Evolutionary conservation across 2,329 filamentous ascomycete genomes (phyloP).

Genomic region (Cordyceps javanica): DNA sequence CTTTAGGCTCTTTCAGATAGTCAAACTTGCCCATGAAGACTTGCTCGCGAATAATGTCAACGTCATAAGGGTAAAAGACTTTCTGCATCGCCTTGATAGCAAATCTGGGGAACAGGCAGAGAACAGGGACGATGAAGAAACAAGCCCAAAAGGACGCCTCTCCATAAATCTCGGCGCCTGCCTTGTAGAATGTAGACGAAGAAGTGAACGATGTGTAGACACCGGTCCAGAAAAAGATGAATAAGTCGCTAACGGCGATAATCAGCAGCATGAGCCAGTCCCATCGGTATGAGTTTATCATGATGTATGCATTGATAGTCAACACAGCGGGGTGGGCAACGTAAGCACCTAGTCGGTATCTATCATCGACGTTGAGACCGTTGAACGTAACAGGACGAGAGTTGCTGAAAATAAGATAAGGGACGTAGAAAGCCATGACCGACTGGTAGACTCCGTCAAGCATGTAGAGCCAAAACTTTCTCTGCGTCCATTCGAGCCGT

Average conservation of each 20-base stretch:
- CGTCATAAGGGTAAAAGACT: constrained; percentile 85
- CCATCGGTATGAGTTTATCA: constrained; percentile 97
- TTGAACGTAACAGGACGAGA: constrained; percentile 64
- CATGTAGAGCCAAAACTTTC: constrained; percentile 98
- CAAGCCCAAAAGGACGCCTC: constrained; percentile 83
- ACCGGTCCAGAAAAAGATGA: constrained; percentile 95
- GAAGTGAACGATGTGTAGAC: constrained; percentile 59
- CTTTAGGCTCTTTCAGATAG: constrained; percentile 44
- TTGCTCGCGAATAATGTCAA: constrained; percentile 95
- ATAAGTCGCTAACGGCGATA: constrained; percentile 71
- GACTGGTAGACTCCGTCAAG: constrained; percentile 91
- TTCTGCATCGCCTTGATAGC: constrained; percentile 84
- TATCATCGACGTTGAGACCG: constrained; percentile 71
- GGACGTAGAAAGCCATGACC: constrained; percentile 86
- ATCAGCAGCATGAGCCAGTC: constrained; percentile 92
- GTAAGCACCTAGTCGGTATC: constrained; percentile 79
- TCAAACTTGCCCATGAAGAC: constrained; percentile 76
- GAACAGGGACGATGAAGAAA: constrained; percentile 68
- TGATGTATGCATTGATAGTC: constrained; percentile 87
- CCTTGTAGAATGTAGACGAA: constrained; percentile 61
- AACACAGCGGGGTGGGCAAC: constrained; percentile 78
- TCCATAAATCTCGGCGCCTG: constrained; percentile 72
- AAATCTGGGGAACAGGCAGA: constrained; percentile 85
- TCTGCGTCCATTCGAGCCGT: constrained; percentile 90
- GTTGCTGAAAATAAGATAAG: constrained; percentile 69